Percentiles rank a stretch among this genome's conserved stretches.
These are phyloP conservation scores for Lachancea mirantina DNA, from an alignment of 805 yeast genomes.

Conservation along the genomic window DNA sequence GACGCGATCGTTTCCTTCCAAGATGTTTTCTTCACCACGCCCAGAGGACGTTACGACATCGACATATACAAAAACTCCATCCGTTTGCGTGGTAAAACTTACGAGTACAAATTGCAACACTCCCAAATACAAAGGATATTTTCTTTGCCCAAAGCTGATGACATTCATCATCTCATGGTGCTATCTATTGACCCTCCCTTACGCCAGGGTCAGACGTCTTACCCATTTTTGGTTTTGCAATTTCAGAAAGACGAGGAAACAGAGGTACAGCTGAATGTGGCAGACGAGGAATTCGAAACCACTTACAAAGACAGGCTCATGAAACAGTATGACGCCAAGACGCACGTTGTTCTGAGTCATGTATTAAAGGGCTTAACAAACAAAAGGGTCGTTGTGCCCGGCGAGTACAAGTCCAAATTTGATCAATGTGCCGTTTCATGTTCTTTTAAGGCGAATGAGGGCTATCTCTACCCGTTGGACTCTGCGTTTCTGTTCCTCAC, in stretches of 20 bases:
- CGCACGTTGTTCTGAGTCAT: conserved; percentile 81
- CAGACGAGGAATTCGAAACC: conserved; percentile 69
- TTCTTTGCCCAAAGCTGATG: conserved; percentile 91
- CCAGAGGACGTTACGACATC: conserved; percentile 83
- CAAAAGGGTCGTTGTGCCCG: conserved; percentile 77
- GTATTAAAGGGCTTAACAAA: conserved; percentile 87
- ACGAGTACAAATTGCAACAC: conserved; percentile 92
- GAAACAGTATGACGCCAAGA: conserved; percentile 68
- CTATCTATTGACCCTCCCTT: conserved; percentile 94
- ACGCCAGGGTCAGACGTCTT: conserved; percentile 96
- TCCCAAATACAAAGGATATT: conserved; percentile 85
- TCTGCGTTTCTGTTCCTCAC: conserved; percentile 85
- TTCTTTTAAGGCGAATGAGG: conserved; percentile 92
- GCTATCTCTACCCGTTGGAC: conserved; percentile 87
- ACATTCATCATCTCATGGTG: conserved; percentile 77
- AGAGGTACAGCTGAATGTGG: conserved; percentile 80
- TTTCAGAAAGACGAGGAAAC: conserved; percentile 85
- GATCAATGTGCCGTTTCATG: conserved; percentile 84
- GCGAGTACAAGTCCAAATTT: conserved; percentile 67
- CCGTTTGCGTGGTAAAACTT: conserved; percentile 93
- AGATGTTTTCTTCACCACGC: conserved; percentile 8
- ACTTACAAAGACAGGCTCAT: conserved; percentile 72
- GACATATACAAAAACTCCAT: conserved; percentile 85
- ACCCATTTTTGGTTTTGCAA: conserved; percentile 86
- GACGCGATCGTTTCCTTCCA: conserved; percentile 33